A percentile compares a stretch with the other conserved stretches of the same genome.
Evolutionary conservation across 1,284 basidiomycete species (phyloP).

Genomic region (Malassezia vespertilionis): DNA sequence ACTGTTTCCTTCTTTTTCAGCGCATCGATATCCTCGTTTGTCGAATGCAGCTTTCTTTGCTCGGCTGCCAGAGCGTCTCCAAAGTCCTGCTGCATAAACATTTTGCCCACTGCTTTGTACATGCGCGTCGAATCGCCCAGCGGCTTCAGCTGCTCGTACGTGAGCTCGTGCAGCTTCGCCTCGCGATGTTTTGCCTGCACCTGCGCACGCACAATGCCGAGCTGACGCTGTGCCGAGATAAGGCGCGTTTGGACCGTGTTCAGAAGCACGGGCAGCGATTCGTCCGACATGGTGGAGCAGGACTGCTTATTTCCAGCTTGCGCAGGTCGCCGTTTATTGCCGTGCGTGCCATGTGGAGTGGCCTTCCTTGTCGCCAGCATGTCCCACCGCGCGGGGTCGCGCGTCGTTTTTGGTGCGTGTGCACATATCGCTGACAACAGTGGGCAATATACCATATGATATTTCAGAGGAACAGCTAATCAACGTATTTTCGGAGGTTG

Average conservation of each 20-base stretch:
- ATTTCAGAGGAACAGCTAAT: slow-evolving; percentile 46
- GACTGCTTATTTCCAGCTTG: too few relatives aligned
- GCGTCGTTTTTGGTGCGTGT: slow-evolving; percentile 20
- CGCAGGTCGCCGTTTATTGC: background rate
- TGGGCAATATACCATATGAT: slow-evolving; percentile 47
- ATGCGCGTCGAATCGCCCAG: slow-evolving; percentile 3
- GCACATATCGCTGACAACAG: slow-evolving; percentile 14
- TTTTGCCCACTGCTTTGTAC: slow-evolving; percentile 18
- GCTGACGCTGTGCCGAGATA: slow-evolving; percentile 11
- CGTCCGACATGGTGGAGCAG: slow-evolving; percentile 2
- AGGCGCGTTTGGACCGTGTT: slow-evolving; percentile 14
- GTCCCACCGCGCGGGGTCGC: slow-evolving; percentile 15
- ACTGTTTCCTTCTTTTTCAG: slow-evolving; percentile 15
- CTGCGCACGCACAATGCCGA: slow-evolving; percentile 16
- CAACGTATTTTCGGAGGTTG: slow-evolving; percentile 43
- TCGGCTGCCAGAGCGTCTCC: background rate
- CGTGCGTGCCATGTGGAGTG: too few relatives aligned
- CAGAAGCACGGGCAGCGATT: slow-evolving; percentile 13
- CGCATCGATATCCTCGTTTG: slow-evolving; percentile 15
- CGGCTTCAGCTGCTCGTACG: slow-evolving; percentile 13
- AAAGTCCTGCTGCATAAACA: slow-evolving; percentile 16
- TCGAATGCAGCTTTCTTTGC: slow-evolving; percentile 1
- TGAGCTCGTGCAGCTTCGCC: slow-evolving; percentile 12
- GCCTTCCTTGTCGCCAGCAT: slow-evolving; percentile 3
- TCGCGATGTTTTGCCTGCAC: slow-evolving; percentile 13